Evolutionary conservation across 2,329 filamentous ascomycete species (phyloP).

Genomic region (Hypocreales sp.): DNA sequence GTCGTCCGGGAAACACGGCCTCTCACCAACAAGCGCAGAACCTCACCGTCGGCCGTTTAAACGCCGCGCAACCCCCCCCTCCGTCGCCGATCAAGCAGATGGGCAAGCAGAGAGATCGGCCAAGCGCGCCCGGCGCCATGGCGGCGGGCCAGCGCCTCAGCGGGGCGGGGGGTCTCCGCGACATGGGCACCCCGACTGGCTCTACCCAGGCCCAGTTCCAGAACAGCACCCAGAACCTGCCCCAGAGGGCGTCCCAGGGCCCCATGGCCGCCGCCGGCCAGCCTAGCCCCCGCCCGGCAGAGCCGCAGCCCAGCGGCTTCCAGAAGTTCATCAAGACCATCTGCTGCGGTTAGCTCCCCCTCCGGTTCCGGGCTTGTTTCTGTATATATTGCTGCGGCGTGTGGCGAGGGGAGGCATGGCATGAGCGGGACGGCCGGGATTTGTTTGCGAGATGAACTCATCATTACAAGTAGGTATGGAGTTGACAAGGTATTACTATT

Average conservation of each 20-base stretch:
- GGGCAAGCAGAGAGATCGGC: constrained; percentile 59
- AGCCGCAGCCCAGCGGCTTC: constrained; percentile 65
- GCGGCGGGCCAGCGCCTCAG: constrained; percentile 64
- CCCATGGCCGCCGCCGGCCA: constrained; percentile 38
- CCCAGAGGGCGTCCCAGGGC: constrained; percentile 47
- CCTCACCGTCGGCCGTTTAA: constrained; percentile 78
- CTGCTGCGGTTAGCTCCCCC: constrained; percentile 59
- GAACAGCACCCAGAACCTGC: constrained; percentile 81
- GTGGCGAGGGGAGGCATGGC: constrained; percentile 6
- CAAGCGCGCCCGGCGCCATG: constrained; percentile 61
- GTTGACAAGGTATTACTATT: too few species aligned
- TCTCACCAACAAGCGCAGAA: constrained; percentile 45
- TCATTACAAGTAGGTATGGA: constrained; percentile 9
- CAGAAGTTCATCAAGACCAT: constrained; percentile 88
- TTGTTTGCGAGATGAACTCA: constrained; percentile 6
- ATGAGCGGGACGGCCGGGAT: constrained; percentile 1
- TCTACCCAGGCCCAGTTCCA: constrained; percentile 95
- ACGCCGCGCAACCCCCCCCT: constrained; percentile 81
- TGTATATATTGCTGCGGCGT: constrained; percentile 13
- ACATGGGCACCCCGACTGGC: constrained; percentile 70
- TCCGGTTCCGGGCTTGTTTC: constrained; percentile 13
- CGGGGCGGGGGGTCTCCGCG: constrained; percentile 55
- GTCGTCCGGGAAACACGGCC: constrained; percentile 48
- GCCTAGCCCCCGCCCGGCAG: constrained; percentile 40
- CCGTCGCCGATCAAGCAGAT: constrained; percentile 72